These are phyloP conservation scores for Rhodofomes roseus DNA, from an alignment of 1,284 basidiomycete species.

Conservation along the genomic window DNA sequence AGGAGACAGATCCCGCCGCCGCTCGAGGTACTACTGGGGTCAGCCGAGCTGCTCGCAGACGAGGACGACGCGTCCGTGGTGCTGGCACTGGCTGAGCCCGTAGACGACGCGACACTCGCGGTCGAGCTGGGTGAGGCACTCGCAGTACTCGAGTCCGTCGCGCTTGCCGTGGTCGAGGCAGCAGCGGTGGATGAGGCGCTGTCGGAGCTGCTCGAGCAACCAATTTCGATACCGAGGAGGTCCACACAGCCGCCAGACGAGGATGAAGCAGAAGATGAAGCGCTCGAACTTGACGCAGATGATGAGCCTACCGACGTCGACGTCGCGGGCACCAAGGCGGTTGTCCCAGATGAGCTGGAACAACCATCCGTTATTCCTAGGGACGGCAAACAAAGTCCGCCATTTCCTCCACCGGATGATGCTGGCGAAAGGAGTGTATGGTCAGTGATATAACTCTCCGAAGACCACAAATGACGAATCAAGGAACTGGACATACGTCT, in stretches of 20 bases:
- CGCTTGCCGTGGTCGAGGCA: neutral
- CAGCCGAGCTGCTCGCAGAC: neutral
- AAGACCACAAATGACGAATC: neutral
- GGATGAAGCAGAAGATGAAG: neutral
- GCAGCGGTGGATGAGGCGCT: conserved; percentile 1
- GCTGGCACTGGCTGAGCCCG: neutral
- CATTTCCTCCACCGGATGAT: too few species aligned
- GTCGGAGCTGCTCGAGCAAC: neutral
- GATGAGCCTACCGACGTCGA: conserved; percentile 9
- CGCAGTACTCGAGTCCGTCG: neutral
- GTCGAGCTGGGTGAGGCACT: neutral
- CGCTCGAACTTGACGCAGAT: neutral
- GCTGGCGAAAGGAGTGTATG: neutral
- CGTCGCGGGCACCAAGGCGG: conserved; percentile 17
- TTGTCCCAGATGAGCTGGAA: conserved; percentile 6
- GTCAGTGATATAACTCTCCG: neutral
- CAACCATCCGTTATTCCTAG: conserved; percentile 2
- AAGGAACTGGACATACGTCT: neutral
- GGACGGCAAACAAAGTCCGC: neutral
- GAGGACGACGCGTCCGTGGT: neutral
- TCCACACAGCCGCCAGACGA: neutral
- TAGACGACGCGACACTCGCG: neutral
- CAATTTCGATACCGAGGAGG: neutral
- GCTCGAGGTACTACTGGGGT: neutral
- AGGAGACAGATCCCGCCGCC: neutral